A percentile compares a stretch with the other conserved stretches of the same genome.
Evolutionary conservation across 2,329 filamentous ascomycete species (phyloP).

Genomic region (Tolypocladium album): DNA sequence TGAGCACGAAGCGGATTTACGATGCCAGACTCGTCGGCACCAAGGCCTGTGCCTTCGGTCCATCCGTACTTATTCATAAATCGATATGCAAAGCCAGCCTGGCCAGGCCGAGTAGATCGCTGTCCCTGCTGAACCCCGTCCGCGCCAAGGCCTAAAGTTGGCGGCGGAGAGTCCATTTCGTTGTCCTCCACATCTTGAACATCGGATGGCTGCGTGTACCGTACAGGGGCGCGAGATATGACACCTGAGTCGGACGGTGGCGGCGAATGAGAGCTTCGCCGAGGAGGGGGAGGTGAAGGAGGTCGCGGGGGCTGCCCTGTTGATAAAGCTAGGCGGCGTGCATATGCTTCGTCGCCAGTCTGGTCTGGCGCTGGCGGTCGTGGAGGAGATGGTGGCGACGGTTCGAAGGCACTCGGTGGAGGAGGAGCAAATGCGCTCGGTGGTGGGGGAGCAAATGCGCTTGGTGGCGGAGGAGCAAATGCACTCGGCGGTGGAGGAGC

Average conservation of each 20-base stretch:
- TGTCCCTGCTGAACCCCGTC: conserved; percentile 26
- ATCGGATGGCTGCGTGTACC: conserved; percentile 40
- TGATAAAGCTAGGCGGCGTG: conserved; percentile 49
- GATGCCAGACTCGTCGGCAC: conserved; percentile 73
- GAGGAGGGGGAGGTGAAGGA: conserved; percentile 10
- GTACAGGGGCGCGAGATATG: conserved; percentile 70
- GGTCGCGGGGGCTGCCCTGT: conserved; percentile 26
- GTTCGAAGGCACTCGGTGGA: conserved; percentile 43
- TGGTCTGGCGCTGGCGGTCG: conserved; percentile 41
- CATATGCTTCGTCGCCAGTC: conserved; percentile 60
- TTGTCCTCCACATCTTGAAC: conserved; percentile 24
- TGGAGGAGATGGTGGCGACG: conserved; percentile 40
- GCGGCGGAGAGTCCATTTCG: conserved; percentile 30
- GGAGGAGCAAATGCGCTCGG: conserved; percentile 52
- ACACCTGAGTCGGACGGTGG: conserved; percentile 37
- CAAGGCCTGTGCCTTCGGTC: conserved; percentile 78
- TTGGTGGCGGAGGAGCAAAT: conserved; percentile 27
- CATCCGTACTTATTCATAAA: conserved; percentile 93
- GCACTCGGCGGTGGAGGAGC: conserved; percentile 28
- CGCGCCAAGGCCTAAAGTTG: conserved; percentile 34
- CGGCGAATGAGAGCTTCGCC: conserved; percentile 20
- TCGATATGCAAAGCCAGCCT: conserved; percentile 75
- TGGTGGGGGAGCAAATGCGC: conserved; percentile 27
- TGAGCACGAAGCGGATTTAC: conserved; percentile 73
- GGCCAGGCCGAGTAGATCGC: conserved; percentile 61